These are phyloP conservation scores for Epipyxis sp. DNA, from an alignment of 108 stramenopile genomes.

Conservation along the genomic window DNA sequence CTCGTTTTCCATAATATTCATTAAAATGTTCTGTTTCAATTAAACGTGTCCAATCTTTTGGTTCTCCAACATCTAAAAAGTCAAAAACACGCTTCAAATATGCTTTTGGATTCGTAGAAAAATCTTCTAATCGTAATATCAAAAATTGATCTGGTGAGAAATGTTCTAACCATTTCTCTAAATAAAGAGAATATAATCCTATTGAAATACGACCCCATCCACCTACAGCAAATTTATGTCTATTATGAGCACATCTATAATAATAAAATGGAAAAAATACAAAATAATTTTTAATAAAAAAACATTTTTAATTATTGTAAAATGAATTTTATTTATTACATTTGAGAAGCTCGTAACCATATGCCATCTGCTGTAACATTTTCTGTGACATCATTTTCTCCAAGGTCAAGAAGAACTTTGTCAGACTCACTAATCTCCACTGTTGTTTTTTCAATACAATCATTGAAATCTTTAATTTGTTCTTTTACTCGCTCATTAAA, in stretches of 20 bases:
- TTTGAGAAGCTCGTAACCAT: too few species aligned
- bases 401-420: too few species aligned
- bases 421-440: too few species aligned
- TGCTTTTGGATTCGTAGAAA: not conserved
- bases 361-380: too few species aligned
- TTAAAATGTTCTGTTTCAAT: not conserved
- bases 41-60: constrained; percentile 5
- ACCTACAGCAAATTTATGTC: not conserved
- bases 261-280: too few species aligned
- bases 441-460: too few species aligned
- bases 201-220: constrained; percentile 21
- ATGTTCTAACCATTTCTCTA: constrained; percentile 27
- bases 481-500: not conserved
- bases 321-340: too few species aligned
- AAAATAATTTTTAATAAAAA: too few species aligned
- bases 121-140: constrained; percentile 28
- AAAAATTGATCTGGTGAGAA: constrained; percentile 3
- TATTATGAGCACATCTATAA: constrained; percentile 23
- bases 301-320: too few species aligned
- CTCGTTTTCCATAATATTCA: not conserved
- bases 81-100: constrained; percentile 9
- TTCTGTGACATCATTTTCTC: too few species aligned
- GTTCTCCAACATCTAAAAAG: constrained; percentile 21
- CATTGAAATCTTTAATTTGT: not conserved
- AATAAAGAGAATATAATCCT: constrained; percentile 7